Conservation (phyloP, 2,329 filamentous ascomycete species). For the Ophiognomonia clavigignenti-juglandacearum region DNA sequence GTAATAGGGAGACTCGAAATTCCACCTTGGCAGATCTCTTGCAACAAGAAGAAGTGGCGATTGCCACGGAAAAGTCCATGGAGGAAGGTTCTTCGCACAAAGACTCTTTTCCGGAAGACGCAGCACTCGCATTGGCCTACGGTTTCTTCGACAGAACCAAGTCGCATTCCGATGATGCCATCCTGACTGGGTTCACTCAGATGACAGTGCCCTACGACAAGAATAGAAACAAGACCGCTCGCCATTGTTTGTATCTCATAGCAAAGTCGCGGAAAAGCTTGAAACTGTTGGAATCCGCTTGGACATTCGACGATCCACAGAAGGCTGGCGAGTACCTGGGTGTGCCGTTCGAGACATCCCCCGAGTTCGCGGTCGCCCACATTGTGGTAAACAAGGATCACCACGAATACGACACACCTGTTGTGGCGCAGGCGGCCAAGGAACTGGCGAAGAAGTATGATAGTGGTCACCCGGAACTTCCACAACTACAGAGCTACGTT, state of each 20-base stretch:
- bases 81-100: too few relatives aligned
- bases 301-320: slow-evolving; percentile 15
- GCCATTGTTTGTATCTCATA: slow-evolving; percentile 24
- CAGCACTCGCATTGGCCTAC: too few relatives aligned
- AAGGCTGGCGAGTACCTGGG: slow-evolving; percentile 19
- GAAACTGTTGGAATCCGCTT: slow-evolving; percentile 16
- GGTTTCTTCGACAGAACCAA: slow-evolving; percentile 1
- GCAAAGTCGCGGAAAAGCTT: slow-evolving; percentile 20
- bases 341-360: too few relatives aligned
- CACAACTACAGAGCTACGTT: neutral
- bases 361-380: too few relatives aligned
- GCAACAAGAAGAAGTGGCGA: too few relatives aligned
- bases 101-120: too few relatives aligned
- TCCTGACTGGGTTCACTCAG: too few relatives aligned
- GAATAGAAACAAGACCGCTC: slow-evolving; percentile 17
- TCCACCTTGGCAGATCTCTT: too few relatives aligned
- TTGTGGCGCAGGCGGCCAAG: slow-evolving; percentile 10
- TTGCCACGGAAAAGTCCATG: slow-evolving; percentile 11
- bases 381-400: too few relatives aligned
- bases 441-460: slow-evolving; percentile 2
- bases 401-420: neutral
- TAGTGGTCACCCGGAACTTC: neutral
- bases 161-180: neutral
- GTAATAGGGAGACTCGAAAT: slow-evolving; percentile 19
- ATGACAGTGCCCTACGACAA: too few relatives aligned